phyloP scores from a whole-genome alignment of 106 monocot genomes.

The Platanthera zijinensis region DNA sequence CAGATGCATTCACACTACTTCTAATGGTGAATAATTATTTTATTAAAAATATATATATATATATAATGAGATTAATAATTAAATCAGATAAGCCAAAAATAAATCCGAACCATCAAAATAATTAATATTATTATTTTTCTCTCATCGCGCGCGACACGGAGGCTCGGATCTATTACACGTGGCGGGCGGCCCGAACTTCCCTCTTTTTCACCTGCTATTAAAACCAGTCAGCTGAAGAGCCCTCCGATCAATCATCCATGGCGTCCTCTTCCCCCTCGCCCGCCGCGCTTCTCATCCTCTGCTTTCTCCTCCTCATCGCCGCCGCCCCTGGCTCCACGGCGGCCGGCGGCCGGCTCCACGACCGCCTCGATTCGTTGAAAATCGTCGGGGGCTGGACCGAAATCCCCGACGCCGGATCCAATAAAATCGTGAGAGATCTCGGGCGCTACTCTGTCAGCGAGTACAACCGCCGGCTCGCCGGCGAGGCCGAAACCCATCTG shows the following conservation, averaged over 20 bases:
- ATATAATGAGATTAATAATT: too few relatives aligned
- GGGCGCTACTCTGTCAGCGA: conserved; percentile 29
- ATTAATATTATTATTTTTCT: too few relatives aligned
- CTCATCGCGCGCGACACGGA: too few relatives aligned
- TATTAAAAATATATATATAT: too few relatives aligned
- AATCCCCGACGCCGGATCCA: conserved; percentile 22
- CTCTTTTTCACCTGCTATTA: background rate
- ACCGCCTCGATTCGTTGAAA: background rate
- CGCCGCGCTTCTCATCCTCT: background rate
- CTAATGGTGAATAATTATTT: too few relatives aligned
- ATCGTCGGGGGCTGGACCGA: conserved; percentile 24
- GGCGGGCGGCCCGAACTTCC: background rate
- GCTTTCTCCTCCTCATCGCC: conserved; percentile 8
- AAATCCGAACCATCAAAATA: too few relatives aligned
- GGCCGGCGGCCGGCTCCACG: background rate
- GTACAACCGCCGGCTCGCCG: conserved; percentile 21
- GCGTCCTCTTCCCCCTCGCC: background rate
- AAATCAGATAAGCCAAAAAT: too few relatives aligned
- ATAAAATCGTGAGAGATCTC: conserved; percentile 28
- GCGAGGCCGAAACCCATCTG: background rate
- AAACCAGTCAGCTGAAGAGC: background rate
- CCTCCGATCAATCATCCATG: background rate
- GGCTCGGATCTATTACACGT: too few relatives aligned
- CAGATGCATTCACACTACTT: too few relatives aligned
- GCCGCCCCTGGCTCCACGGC: background rate